phyloP scores from a whole-genome alignment of 2,329 filamentous ascomycete genomes.

The Trichoderma endophyticum region DNA sequence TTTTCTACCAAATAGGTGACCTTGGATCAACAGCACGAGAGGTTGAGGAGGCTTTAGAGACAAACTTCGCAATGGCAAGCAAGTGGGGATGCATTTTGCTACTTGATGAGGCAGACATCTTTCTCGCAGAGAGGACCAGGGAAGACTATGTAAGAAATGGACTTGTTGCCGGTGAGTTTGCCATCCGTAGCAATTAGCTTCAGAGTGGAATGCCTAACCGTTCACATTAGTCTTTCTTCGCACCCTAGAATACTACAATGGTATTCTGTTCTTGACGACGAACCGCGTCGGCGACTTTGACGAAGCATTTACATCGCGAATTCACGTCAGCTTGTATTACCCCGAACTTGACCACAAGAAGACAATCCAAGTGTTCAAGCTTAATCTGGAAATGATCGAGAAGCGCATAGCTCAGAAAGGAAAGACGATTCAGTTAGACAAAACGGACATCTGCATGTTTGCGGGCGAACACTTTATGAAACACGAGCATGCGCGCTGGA shows the following conservation, averaged over 20 bases:
- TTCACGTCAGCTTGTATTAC: slow-evolving; percentile 35
- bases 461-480: neutral
- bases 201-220: neutral
- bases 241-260: slow-evolving; percentile 34
- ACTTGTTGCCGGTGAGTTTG: slow-evolving; percentile 29
- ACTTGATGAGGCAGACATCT: slow-evolving; percentile 30
- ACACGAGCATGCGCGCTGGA: slow-evolving; percentile 7
- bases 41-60: slow-evolving; percentile 35
- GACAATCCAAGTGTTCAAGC: slow-evolving; percentile 13
- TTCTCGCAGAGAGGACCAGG: slow-evolving; percentile 24
- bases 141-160: slow-evolving; percentile 29
- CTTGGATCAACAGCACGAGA: neutral
- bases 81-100: slow-evolving; percentile 29
- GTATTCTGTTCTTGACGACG: slow-evolving; percentile 37
- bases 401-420: slow-evolving; percentile 14
- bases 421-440: neutral
- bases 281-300: slow-evolving; percentile 36
- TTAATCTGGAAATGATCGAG: slow-evolving; percentile 23
- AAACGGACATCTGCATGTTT: neutral
- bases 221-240: slow-evolving; percentile 32
- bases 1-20: slow-evolving; percentile 22
- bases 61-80: slow-evolving; percentile 24
- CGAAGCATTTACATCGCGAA: slow-evolving; percentile 37
- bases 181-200: neutral
- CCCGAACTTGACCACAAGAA: neutral